Evolutionary conservation across 495 filamentous ascomycete species (phyloP), one percentile per base, ranked within the genome.

Genomic region (Platismatia glauca): DNA sequence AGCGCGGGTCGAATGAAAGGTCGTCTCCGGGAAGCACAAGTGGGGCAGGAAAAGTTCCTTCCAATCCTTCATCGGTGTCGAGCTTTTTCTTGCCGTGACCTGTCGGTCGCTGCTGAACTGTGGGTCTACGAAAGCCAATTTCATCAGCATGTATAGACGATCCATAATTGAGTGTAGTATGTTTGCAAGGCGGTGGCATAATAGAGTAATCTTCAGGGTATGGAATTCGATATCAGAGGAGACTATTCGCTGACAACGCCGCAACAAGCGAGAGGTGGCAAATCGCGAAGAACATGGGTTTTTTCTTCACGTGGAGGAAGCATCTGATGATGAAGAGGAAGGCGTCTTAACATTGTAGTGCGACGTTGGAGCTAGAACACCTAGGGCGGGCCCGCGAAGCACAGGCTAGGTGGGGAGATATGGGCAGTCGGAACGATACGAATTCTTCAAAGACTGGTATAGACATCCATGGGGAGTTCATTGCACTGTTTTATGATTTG

Each of bases 11-110:
- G 16, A 71, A 66, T 6, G 78, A 71, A 1, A 89, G 78, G 33
- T 84, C 81, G 68, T 89, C 85, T 9, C 73, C 73, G 2, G 86
- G 86, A 0, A 89, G 72, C 2, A 87, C 69, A 16, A 88, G 70
- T 0, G 85, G 85, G 0, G 75, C 84, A 1, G 83, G 86, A 68
- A 86, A 89, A 7, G 75, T 41, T 50, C 16, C 43, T 16, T 24
- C 18, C 8, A 31, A n/a, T 4, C 13, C 20, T 16, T 37, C 55
- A 9, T 55, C 34, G 9, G 29, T 24, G 8, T 46, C 33, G 33
- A 27, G 16, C 31, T 62, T 64, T 41, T 20, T 58, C 20, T 35
- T 44, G 31, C 57, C 61, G n/a, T 22, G 61, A 24, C 61, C 61
- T 27, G 13, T 64, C 20, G 57, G 57, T 27, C 55, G 46, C 53